A percentile compares a stretch with the other conserved stretches of the same genome.
Conservation (phyloP, 441 rosid species). For the Brassica balearica region DNA sequence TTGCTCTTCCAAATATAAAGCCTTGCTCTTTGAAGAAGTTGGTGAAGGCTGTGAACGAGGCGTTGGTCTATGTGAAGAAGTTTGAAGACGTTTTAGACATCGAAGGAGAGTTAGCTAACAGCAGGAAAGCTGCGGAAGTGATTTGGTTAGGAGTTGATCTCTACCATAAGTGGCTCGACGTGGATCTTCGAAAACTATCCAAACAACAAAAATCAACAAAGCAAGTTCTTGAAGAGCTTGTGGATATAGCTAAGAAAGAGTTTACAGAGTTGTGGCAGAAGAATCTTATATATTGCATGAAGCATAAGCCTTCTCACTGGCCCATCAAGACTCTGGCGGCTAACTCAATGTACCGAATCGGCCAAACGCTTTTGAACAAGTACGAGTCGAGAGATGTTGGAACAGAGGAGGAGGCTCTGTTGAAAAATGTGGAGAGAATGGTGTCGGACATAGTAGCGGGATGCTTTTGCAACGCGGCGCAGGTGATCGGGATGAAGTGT, state of each 20-base stretch:
- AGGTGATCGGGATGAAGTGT: slow-evolving; percentile 58
- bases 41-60: slow-evolving; percentile 61
- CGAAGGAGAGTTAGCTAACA: slow-evolving; percentile 47
- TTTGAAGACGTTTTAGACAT: slow-evolving; percentile 56
- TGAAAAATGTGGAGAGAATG: slow-evolving; percentile 39
- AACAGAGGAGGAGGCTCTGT: slow-evolving; percentile 27
- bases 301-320: slow-evolving; percentile 64
- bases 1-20: slow-evolving; percentile 60
- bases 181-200: slow-evolving; percentile 64
- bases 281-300: slow-evolving; percentile 41
- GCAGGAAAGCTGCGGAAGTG: slow-evolving; percentile 60
- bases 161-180: slow-evolving; percentile 71
- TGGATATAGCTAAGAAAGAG: slow-evolving; percentile 55
- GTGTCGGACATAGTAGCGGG: slow-evolving; percentile 52
- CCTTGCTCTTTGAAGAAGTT: slow-evolving; percentile 45
- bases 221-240: slow-evolving; percentile 54
- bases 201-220: slow-evolving; percentile 41
- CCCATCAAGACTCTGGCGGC: slow-evolving; percentile 73
- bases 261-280: slow-evolving; percentile 50
- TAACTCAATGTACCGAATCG: slow-evolving; percentile 78
- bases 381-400: slow-evolving; percentile 38
- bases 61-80: slow-evolving; percentile 58
- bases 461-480: slow-evolving; percentile 70
- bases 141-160: slow-evolving; percentile 75
- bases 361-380: slow-evolving; percentile 63